These are phyloP conservation scores for Apiotrichum brassicae DNA, from an alignment of 1,284 basidiomycete genomes.

Conservation along the genomic window DNA sequence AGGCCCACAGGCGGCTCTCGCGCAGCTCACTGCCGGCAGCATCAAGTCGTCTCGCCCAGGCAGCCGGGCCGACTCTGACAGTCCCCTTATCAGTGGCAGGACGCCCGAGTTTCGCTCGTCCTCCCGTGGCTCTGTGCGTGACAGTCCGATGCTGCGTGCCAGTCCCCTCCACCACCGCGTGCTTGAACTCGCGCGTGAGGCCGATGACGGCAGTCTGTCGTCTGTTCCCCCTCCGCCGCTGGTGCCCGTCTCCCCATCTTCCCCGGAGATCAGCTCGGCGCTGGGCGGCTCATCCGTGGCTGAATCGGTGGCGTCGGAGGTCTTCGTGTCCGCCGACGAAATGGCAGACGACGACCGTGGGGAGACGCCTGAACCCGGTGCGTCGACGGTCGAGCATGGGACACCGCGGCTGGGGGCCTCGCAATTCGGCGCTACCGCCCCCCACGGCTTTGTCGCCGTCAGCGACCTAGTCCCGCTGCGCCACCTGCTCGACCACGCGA, in stretches of 20 bases:
- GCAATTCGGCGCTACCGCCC: neutral
- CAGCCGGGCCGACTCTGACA: neutral
- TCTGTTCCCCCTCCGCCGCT: neutral
- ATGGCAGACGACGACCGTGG: neutral
- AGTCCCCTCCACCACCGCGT: neutral
- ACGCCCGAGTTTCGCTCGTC: neutral
- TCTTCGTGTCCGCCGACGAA: neutral
- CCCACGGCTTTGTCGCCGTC: conserved; percentile 21
- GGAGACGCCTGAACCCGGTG: neutral
- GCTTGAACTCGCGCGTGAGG: conserved; percentile 1
- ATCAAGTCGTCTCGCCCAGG: neutral
- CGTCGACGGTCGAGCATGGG: neutral
- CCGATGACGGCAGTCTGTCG: neutral
- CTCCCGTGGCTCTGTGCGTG: neutral
- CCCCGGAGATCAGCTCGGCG: neutral
- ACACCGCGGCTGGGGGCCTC: neutral
- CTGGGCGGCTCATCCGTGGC: neutral
- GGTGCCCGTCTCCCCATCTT: neutral
- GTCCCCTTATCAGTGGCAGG: neutral
- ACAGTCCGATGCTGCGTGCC: neutral
- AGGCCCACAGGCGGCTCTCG: neutral
- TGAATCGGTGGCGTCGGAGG: neutral
- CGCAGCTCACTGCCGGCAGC: conserved; percentile 1
- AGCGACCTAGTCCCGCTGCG: conserved; percentile 59
- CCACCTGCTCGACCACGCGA: conserved; percentile 61